Base-by-base conservation (phyloP, 2,329 filamentous ascomycete species). In the Neofusicoccum ribis region DNA sequence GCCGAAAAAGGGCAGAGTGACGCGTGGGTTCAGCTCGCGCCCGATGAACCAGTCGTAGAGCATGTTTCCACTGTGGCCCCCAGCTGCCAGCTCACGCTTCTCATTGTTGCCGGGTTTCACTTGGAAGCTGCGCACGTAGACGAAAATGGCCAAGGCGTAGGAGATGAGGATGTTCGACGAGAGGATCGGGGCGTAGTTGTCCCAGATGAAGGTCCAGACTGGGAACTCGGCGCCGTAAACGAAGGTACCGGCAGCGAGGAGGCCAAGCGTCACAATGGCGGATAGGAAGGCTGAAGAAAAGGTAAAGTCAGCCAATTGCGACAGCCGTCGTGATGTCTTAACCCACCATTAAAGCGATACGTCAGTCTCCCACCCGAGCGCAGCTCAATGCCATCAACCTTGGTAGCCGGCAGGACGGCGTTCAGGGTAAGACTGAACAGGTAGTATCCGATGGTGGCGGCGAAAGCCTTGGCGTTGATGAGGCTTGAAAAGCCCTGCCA, bases 21-120 rank as follows among this genome's bases (percentile, higher is more conserved):
- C 78, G 56, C 93, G 91, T 3, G 94, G 94, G 79, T 98, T 98
- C 67, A 98, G 88, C 78, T 98, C 94, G 34, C 94, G 91, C 20
- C 94, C 94, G 69, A 98, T 97, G 80, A 93, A 98, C 88, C 92
- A 98, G 79, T 98, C 94, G 77, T 98, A 97, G 43, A 97, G 79
- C 68, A 92, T 81, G 77, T 96, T 97, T 65, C 93, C 93, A 1
- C 88, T 88, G 73, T 91, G 86, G 15, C 93, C 93, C 49, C 93
- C 93, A 1, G 87, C 86, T 0, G 93, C 93, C 7, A 98, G 85
- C 76, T 95, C 89, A 46, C 93, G 91, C 68, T 86, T 82, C 54
- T 89, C 84, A 12, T 85, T 82, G 75, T 96, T 92, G 49, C 86
- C 88, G n/a, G 87, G 75, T 76, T 91, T 90, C 68, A 97, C 91